Percentiles rank a stretch among this genome's conserved stretches.
phyloP scores from a whole-genome alignment of 306 rosid species.

The Glycine tomentella region DNA sequence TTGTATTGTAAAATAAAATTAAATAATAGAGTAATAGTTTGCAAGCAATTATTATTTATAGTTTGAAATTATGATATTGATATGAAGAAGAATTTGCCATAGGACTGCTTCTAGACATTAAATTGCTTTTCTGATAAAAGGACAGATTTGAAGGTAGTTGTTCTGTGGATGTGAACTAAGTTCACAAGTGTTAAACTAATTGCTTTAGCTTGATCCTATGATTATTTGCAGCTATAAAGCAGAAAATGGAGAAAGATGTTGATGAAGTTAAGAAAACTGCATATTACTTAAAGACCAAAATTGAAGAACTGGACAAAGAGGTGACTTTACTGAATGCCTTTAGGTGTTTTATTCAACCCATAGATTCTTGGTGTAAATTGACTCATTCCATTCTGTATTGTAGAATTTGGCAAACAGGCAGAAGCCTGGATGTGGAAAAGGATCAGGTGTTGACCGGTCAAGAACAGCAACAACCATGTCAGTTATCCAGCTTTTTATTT shows the following conservation, averaged over 20 bases:
- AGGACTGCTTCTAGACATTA: constrained; percentile 5
- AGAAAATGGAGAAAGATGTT: constrained; percentile 92
- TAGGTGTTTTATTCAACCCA: constrained; percentile 4
- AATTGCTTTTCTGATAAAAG: constrained; percentile 6
- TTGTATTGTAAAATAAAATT: constrained; percentile 6
- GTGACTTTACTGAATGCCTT: constrained; percentile 51
- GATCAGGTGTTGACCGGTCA: constrained; percentile 90
- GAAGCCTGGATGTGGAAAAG: constrained; percentile 92
- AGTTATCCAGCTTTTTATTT: constrained; percentile 46
- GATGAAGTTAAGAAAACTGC: constrained; percentile 94
- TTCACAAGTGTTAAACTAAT: constrained; percentile 28
- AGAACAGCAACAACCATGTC: constrained; percentile 91
- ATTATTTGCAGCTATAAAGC: constrained; percentile 72
- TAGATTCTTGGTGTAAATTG: constrained; percentile 24
- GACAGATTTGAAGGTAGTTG: constrained; percentile 2
- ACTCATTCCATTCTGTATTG: constrained; percentile 37
- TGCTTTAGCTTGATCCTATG: constrained; percentile 40
- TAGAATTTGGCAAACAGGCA: constrained; percentile 92
- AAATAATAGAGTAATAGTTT: constrained; percentile 5
- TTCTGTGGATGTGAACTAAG: constrained; percentile 1
- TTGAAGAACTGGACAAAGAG: constrained; percentile 91
- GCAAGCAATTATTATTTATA: neutral
- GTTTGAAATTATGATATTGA: constrained; percentile 24
- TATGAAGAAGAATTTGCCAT: constrained; percentile 19
- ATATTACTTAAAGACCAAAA: constrained; percentile 65